Percentiles rank a stretch among this genome's conserved stretches.
phyloP scores from a whole-genome alignment of 1,284 basidiomycete genomes.

The Cryptococcus amylolentus region DNA sequence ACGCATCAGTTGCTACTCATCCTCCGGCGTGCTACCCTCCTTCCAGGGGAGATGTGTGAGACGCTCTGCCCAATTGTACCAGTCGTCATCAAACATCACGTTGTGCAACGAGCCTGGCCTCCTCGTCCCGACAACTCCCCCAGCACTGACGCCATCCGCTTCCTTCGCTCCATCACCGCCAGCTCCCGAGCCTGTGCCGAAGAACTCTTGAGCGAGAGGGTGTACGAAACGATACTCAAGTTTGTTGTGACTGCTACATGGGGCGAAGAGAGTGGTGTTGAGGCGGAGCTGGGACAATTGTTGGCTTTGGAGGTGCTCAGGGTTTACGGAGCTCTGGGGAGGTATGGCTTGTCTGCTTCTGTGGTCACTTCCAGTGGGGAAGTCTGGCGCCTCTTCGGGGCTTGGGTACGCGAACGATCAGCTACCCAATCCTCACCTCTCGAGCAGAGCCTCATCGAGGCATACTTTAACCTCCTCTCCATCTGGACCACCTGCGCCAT shows the following conservation, averaged over 20 bases:
- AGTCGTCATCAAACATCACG: constrained; percentile 52
- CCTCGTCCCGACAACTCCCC: constrained; percentile 44
- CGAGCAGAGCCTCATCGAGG: constrained; percentile 19
- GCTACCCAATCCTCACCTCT: neutral
- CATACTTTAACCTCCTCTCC: constrained; percentile 56
- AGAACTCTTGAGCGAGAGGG: constrained; percentile 54
- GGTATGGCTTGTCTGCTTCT: constrained; percentile 69
- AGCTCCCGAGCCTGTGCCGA: constrained; percentile 67
- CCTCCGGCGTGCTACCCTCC: constrained; percentile 60
- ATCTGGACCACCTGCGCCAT: constrained; percentile 77
- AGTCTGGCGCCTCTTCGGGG: constrained; percentile 35
- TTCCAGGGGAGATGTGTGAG: constrained; percentile 58
- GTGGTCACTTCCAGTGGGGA: constrained; percentile 34
- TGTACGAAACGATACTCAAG: constrained; percentile 65
- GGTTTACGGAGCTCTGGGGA: constrained; percentile 64
- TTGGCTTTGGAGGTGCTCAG: constrained; percentile 62
- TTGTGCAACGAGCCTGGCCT: constrained; percentile 35
- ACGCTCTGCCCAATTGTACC: constrained; percentile 58
- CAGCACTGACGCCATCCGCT: constrained; percentile 54
- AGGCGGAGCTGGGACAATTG: constrained; percentile 39
- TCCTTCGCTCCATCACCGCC: constrained; percentile 61
- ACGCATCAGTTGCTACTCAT: constrained; percentile 60
- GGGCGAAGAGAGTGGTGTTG: constrained; percentile 1
- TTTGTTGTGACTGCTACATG: constrained; percentile 59
- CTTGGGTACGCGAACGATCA: constrained; percentile 18